Conservation (phyloP, 495 filamentous ascomycete species). For the Aspergillus affinis region DNA sequence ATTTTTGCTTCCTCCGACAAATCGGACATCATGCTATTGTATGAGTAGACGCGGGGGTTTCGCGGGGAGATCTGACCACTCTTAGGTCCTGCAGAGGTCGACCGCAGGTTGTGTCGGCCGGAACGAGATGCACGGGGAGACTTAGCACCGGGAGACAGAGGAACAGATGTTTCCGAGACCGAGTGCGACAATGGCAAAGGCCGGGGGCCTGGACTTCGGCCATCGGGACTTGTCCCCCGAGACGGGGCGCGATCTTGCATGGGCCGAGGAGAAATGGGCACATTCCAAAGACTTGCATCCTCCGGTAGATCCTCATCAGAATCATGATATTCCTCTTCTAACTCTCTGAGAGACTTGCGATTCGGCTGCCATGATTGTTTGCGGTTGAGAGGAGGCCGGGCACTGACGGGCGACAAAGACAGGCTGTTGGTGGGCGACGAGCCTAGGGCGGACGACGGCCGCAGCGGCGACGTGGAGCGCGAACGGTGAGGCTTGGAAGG, state of each 20-base stretch:
- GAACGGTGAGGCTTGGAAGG: conserved; percentile 33
- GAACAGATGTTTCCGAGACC: conserved; percentile 25
- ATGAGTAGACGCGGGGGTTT: conserved; percentile 74
- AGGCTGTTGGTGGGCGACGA: conserved; percentile 34
- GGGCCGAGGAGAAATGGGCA: conserved; percentile 89
- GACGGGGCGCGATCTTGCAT: conserved; percentile 60
- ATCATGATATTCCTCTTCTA: conserved; percentile 86
- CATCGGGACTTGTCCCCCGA: conserved; percentile 54
- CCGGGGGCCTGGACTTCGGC: conserved; percentile 37
- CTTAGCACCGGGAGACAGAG: conserved; percentile 15
- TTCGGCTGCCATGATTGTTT: conserved; percentile 68
- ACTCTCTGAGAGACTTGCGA: conserved; percentile 72
- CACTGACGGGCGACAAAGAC: conserved; percentile 37
- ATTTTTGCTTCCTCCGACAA: conserved; percentile 85
- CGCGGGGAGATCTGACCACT: conserved; percentile 49
- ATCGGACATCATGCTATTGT: conserved; percentile 75
- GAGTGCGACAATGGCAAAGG: conserved; percentile 45
- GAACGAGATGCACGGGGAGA: conserved; percentile 38
- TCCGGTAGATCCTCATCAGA: conserved; percentile 91
- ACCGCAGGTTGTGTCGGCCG: conserved; percentile 31
- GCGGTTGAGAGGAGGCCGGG: conserved; percentile 32
- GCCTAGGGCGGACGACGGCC: conserved; percentile 29
- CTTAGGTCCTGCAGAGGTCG: conserved; percentile 46
- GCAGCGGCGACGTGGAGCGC: conserved; percentile 42
- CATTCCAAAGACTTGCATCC: conserved; percentile 87